Conservation (phyloP, 108 stramenopile genomes). For the Parietichytrium sp. region DNA sequence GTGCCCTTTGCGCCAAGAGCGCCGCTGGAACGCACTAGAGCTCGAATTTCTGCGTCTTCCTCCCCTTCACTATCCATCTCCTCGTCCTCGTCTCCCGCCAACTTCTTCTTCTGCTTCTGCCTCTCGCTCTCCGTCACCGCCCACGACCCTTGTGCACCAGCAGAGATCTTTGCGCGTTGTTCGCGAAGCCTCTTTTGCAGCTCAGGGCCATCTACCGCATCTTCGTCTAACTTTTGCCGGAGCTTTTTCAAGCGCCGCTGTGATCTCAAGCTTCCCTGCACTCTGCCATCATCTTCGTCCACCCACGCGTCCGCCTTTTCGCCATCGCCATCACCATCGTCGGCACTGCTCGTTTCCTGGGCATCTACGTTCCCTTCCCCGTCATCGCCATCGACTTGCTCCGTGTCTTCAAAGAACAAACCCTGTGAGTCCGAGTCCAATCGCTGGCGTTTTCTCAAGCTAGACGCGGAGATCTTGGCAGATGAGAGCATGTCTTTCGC, state of each 20-base stretch:
- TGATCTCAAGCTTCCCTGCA: not conserved
- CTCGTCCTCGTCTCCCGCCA: not conserved
- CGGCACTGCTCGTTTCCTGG: not conserved
- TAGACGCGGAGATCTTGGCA: slow-evolving; percentile 41
- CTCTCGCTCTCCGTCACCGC: not conserved
- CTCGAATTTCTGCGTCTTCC: not conserved
- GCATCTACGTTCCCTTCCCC: not conserved
- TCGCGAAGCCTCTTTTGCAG: slow-evolving; percentile 3
- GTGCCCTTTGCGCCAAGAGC: not conserved
- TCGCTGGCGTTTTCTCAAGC: slow-evolving; percentile 29
- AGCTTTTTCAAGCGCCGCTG: not conserved
- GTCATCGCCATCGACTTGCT: not conserved
- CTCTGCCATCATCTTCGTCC: not conserved
- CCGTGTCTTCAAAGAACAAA: slow-evolving; percentile 18
- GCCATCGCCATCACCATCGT: too few relatives aligned
- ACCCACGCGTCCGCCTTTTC: slow-evolving; percentile 31
- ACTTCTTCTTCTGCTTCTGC: not conserved
- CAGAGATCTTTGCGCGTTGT: not conserved
- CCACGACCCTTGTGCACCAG: not conserved
- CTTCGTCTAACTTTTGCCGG: not conserved
- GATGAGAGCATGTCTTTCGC: not conserved
- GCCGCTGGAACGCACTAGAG: slow-evolving; percentile 2
- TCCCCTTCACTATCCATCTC: not conserved
- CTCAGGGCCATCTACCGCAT: not conserved
- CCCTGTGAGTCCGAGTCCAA: not conserved